Evolutionary conservation across 805 yeast genomes (phyloP), one percentile per base, ranked within the genome.

Genomic region (Ogataea methylovora): DNA sequence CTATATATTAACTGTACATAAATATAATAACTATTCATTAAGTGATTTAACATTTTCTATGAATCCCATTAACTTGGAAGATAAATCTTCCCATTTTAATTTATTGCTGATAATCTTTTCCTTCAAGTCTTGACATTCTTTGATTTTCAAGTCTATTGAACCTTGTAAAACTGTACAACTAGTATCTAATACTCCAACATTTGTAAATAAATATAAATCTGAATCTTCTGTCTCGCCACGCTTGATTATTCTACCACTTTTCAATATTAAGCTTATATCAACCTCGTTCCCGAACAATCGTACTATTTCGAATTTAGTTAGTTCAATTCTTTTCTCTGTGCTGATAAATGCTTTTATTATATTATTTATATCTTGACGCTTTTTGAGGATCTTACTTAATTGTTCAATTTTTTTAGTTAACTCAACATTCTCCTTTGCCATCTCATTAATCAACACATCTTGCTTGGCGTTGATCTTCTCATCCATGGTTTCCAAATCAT

Each of bases 271-370:
- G 12, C 39, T 37, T 12, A 37, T 33, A 27, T 55, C 58, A 7
- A 47, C 33, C 2, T 55, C 58, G 13, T 42, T 41, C 2, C 50
- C 54, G 35, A 58, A 58, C 16, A 58, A 40, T n/a, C 40, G 26
- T 7, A 33, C 36, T 3, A 57, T 18, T 34, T 58, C 59, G 8
- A 23, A 26, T 29, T 36, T 41, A 2, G 48, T 35, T 27, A 58
- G 29, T 11, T 41, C 42, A 15, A 58, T 44, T 7, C 39, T 26
- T 29, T 48, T 45, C 0, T 49, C 39, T 15, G 44, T 41, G 15
- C 36, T 34, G 16, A 52, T 34, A 27, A 53, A 51, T 18, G 48
- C 38, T 25, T 40, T 44, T 16, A 56, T 46, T 1, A 47, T 41
- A 10, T 36, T 36, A 34, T 51, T 56, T 13, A 58, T 39, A 13